These are phyloP conservation scores for Penicillium chermesinum DNA, from an alignment of 495 filamentous ascomycete genomes.

Conservation along the genomic window DNA sequence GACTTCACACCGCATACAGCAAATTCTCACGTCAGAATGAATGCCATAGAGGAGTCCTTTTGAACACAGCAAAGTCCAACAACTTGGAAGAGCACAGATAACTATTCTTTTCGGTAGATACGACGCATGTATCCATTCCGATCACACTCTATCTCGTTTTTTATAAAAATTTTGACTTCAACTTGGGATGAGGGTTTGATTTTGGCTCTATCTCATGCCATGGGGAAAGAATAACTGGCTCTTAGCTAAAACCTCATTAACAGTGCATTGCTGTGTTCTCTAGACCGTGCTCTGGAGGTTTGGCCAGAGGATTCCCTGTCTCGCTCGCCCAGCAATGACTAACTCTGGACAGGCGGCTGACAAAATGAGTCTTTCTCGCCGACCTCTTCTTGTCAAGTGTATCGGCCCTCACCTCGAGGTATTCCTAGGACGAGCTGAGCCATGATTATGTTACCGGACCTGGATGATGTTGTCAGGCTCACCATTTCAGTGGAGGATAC, in stretches of 20 bases:
- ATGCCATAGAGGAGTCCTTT: too few species aligned
- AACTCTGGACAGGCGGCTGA: not conserved
- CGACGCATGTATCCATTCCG: too few species aligned
- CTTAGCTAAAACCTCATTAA: constrained; percentile 51
- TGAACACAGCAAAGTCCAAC: too few species aligned
- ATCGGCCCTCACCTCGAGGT: constrained; percentile 20
- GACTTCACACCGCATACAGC: too few species aligned
- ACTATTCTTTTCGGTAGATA: too few species aligned
- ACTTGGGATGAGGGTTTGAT: constrained; percentile 55
- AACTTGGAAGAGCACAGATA: too few species aligned
- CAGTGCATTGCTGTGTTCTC: constrained; percentile 35
- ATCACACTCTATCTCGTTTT: constrained; percentile 48
- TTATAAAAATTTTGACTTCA: constrained; percentile 55
- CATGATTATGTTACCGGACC: not conserved
- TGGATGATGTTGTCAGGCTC: constrained; percentile 18
- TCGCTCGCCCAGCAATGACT: not conserved
- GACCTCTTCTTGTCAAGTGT: constrained; percentile 50
- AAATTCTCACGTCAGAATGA: too few species aligned
- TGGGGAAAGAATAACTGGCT: constrained; percentile 48
- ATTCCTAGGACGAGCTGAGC: not conserved
- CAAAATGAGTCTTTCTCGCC: constrained; percentile 46
- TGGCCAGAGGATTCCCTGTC: constrained; percentile 13
- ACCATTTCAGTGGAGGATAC: constrained; percentile 44
- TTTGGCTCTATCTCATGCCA: constrained; percentile 45
- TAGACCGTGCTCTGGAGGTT: constrained; percentile 65